Conservation (phyloP, 1,284 basidiomycete species). For the Kwoniella shivajii region DNA sequence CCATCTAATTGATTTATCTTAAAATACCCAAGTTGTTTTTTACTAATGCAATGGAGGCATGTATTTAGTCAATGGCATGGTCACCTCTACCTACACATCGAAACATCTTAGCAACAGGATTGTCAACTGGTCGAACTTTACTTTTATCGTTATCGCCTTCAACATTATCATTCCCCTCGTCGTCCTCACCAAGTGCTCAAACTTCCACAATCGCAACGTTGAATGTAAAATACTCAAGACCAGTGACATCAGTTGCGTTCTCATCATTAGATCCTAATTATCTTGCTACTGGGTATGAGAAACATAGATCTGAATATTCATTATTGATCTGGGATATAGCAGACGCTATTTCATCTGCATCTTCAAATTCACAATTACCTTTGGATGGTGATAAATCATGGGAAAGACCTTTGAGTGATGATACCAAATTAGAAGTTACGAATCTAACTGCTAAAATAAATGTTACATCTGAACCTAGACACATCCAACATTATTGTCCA, state of each 20-base stretch:
- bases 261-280: constrained; percentile 44
- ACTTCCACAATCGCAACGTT: constrained; percentile 31
- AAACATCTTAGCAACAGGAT: constrained; percentile 40
- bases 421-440: constrained; percentile 30
- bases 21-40: too few species aligned
- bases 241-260: constrained; percentile 48
- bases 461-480: constrained; percentile 31
- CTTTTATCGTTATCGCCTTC: constrained; percentile 41
- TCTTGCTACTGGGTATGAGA: constrained; percentile 48
- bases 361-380: constrained; percentile 24
- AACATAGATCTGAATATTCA: constrained; percentile 50
- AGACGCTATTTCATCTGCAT: constrained; percentile 31
- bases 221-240: constrained; percentile 43
- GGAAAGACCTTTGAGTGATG: constrained; percentile 23
- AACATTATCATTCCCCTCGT: constrained; percentile 33
- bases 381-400: constrained; percentile 21
- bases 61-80: constrained; percentile 44
- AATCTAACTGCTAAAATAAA: constrained; percentile 23
- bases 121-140: constrained; percentile 41
- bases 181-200: constrained; percentile 11
- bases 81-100: constrained; percentile 41
- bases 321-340: constrained; percentile 52
- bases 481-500: constrained; percentile 50
- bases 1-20: too few species aligned
- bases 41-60: too few species aligned